A percentile compares a stretch with the other conserved stretches of the same genome.
phyloP scores from a whole-genome alignment of 306 rosid genomes.

The Echinosophora koreensis region DNA sequence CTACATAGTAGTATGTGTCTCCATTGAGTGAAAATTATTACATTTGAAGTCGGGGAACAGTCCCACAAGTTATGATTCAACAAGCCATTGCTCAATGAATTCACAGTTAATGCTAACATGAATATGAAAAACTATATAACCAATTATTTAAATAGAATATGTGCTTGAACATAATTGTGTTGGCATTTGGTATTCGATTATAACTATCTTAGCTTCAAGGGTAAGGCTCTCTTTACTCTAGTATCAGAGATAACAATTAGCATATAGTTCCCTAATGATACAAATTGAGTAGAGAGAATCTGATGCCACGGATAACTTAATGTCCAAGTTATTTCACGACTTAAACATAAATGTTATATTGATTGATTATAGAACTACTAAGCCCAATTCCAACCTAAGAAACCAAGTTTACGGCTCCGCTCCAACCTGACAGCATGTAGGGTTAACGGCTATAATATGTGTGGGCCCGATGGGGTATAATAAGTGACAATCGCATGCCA shows the following conservation, averaged over 20 bases:
- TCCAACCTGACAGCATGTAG: too few species aligned
- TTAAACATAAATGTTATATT: too few species aligned
- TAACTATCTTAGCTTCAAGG: conserved; percentile 20
- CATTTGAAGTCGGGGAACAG: conserved; percentile 36
- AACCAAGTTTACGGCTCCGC: too few species aligned
- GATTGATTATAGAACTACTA: too few species aligned
- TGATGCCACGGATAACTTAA: not conserved
- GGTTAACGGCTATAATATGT: too few species aligned
- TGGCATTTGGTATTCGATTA: not conserved
- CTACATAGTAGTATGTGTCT: not conserved
- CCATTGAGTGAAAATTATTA: conserved; percentile 39
- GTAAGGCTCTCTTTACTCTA: conserved; percentile 28
- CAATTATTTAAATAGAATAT: not conserved
- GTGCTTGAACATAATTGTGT: conserved; percentile 34
- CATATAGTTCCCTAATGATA: conserved; percentile 28
- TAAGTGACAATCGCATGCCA: too few species aligned
- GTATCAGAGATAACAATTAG: not conserved
- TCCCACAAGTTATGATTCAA: conserved; percentile 29
- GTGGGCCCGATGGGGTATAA: too few species aligned
- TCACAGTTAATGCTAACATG: conserved; percentile 7
- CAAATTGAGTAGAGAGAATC: conserved; percentile 22
- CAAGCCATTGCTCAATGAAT: conserved; percentile 27
- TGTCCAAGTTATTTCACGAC: not conserved
- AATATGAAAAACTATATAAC: not conserved
- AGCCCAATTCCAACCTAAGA: too few species aligned